Base-by-base conservation (phyloP, 2,329 filamentous ascomycete species). In the Trichoderma sp. region DNA sequence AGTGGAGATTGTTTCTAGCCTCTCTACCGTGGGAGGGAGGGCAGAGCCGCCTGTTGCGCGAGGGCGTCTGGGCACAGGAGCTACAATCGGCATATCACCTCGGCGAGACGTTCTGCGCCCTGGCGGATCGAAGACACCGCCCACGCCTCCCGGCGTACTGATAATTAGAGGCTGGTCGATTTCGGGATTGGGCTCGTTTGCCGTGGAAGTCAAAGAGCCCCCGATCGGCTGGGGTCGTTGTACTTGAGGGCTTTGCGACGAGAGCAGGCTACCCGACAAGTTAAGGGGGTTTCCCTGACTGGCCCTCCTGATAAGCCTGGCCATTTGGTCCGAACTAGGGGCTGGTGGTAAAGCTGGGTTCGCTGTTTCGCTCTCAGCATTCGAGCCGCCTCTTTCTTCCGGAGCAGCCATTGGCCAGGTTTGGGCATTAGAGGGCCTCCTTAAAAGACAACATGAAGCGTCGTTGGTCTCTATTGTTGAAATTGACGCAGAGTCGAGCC, bases 141-240 rank as follows among this genome's bases (percentile, higher is more conserved):
- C 79, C 10, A 88, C 81, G 18, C 87, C 87, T 11, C 78, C 82
- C 1, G 86, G 86, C 4, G 87, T 89, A 76, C 86, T 89, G 75
- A 89, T 88, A 66, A 89, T 89, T 30, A 89, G 79, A 4, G 87
- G 86, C 65, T 84, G 83, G 46, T 88, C 85, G 30, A 84, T 73
- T 21, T 76, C 73, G 65, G 71, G 3, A 60, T 61, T 14, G 39
- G 55, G 24, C 26, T 21, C 32, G 2, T 58, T 69, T 55, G 32
- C 13, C 2, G 32, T 37, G 5, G 68, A 26, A 18, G 55, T 28
- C 26, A 39, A 21, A 14, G 49, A 67, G 24, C 65, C 28, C 7
- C 63, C 63, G 28, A 30, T 52, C 16, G 64, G 68, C 46, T 69
- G 68, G 5, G 46, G 63, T 6, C 39, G 59, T 18, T 52, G 37